phyloP scores from a whole-genome alignment of 2,329 filamentous ascomycete genomes.

The Emergomyces pasteurianus region DNA sequence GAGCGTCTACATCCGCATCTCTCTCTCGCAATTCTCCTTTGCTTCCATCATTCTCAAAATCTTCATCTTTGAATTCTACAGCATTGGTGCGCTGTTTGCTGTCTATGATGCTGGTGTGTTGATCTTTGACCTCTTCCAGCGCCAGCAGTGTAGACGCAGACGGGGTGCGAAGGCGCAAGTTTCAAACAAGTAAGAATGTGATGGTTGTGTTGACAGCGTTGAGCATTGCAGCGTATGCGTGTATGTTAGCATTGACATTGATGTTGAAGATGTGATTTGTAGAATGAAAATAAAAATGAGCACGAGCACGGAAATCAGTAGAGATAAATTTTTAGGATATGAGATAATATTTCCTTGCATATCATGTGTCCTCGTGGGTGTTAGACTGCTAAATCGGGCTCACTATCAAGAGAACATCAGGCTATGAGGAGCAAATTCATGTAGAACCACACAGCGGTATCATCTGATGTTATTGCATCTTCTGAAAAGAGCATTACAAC shows the following conservation, averaged over 20 bases:
- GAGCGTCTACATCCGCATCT: no score
- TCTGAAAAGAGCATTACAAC: background rate
- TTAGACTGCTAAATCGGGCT: background rate
- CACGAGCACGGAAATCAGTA: no score
- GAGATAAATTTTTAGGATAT: background rate
- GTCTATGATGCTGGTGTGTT: conserved; percentile 80
- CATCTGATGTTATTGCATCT: background rate
- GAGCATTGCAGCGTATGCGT: conserved; percentile 50
- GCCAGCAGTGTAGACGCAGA: conserved; percentile 61
- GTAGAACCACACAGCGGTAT: background rate
- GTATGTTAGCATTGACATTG: conserved; percentile 47
- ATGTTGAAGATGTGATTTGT: conserved; percentile 18
- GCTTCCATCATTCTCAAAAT: no score
- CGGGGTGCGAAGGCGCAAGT: conserved; percentile 48
- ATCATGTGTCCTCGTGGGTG: background rate
- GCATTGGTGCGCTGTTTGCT: conserved; percentile 90
- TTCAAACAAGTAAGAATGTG: conserved; percentile 55
- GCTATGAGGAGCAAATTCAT: background rate
- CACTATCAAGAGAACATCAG: background rate
- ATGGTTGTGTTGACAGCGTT: conserved; percentile 51
- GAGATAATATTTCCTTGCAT: background rate
- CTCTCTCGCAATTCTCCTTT: conserved; percentile 93
- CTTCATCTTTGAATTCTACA: conserved; percentile 89
- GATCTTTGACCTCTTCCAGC: conserved; percentile 69
- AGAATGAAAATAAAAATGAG: background rate